phyloP scores from a whole-genome alignment of 192 early-diverging fungal genomes.

The Entrophospora sp. region DNA sequence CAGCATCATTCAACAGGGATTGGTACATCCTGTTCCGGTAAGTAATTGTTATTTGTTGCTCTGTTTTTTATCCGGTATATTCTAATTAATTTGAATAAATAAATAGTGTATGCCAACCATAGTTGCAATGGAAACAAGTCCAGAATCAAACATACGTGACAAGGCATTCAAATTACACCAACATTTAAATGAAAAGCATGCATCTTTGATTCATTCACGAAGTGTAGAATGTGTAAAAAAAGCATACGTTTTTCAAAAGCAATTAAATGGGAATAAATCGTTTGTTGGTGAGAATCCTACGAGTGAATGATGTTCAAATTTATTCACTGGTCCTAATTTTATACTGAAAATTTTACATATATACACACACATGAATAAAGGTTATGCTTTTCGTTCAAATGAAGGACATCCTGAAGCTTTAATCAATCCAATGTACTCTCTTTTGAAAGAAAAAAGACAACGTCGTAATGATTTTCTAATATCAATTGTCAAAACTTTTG shows the following conservation, averaged over 20 bases:
- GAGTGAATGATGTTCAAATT: too few species aligned
- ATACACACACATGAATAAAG: too few species aligned
- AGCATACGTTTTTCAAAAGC: conserved; percentile 66
- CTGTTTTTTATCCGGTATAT: not conserved
- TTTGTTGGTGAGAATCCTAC: conserved; percentile 35
- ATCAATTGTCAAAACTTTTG: conserved; percentile 58
- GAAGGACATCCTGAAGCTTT: conserved; percentile 43
- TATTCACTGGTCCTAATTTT: not conserved
- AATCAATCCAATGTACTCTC: conserved; percentile 58
- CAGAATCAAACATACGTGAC: conserved; percentile 50
- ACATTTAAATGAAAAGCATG: conserved; percentile 74
- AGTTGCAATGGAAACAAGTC: conserved; percentile 73
- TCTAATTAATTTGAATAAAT: not conserved
- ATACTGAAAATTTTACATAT: not conserved
- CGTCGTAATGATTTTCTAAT: conserved; percentile 67
- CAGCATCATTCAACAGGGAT: conserved; percentile 80
- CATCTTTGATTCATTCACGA: conserved; percentile 78
- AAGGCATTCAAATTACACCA: conserved; percentile 67
- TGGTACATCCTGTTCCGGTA: conserved; percentile 79
- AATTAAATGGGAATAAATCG: conserved; percentile 23
- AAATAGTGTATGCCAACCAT: conserved; percentile 78
- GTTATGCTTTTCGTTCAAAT: conserved; percentile 22
- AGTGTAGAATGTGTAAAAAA: conserved; percentile 67
- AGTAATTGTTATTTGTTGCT: not conserved
- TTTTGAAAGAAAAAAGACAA: conserved; percentile 54